Conservation (phyloP, 805 yeast genomes). For the Suhomyces emberorum region DNA sequence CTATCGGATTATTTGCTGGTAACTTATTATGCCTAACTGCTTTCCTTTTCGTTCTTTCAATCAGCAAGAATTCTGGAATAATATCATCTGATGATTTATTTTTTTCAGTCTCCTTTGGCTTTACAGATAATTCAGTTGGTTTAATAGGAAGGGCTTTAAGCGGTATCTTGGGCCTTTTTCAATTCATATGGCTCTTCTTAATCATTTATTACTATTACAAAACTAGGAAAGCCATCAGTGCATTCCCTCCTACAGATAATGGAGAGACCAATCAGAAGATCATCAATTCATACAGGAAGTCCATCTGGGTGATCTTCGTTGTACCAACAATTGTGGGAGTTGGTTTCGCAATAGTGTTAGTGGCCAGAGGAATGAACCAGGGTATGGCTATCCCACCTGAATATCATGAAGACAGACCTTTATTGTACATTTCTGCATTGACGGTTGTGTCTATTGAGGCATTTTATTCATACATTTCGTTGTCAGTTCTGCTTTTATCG, state of each 20-base stretch:
- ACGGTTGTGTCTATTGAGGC: not conserved
- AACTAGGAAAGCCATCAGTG: conserved; percentile 24
- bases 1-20: conserved; percentile 5
- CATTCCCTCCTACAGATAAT: conserved; percentile 25
- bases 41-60: not conserved
- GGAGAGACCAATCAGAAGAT: conserved; percentile 16
- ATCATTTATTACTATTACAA: conserved; percentile 20
- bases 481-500: conserved; percentile 10
- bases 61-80: not conserved
- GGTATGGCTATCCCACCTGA: not conserved
- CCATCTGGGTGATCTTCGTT: conserved; percentile 24
- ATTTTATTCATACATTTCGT: not conserved
- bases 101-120: not conserved
- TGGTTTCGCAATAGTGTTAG: not conserved
- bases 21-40: not conserved
- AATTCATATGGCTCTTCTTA: conserved; percentile 13
- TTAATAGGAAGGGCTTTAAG: not conserved
- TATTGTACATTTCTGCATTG: conserved; percentile 1
- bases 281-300: conserved; percentile 20
- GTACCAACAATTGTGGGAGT: conserved; percentile 17
- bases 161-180: not conserved
- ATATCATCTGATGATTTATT: not conserved
- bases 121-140: not conserved
- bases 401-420: not conserved
- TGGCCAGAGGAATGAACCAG: not conserved